Conservation (phyloP, 148 eudicot genomes). For the Persicaria tinctoria region DNA sequence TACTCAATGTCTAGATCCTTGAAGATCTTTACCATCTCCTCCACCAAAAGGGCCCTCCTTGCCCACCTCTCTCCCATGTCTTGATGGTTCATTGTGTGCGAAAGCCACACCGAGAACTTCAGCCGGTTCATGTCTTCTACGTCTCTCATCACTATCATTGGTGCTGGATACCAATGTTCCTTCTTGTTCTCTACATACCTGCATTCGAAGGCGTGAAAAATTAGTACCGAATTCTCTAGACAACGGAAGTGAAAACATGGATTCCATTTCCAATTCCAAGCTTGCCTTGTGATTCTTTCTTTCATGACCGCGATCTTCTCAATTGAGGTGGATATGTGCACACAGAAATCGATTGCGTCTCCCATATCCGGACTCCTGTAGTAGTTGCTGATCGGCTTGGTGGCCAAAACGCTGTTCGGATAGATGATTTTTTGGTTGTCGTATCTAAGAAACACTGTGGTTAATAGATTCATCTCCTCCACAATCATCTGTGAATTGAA, state of each 20-base stretch:
- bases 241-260: neutral
- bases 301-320: constrained; percentile 69
- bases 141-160: constrained; percentile 58
- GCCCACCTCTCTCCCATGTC: constrained; percentile 70
- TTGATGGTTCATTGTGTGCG: constrained; percentile 67
- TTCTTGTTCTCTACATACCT: constrained; percentile 56
- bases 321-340: constrained; percentile 59
- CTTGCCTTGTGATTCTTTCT: constrained; percentile 57
- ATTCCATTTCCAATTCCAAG: neutral
- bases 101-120: constrained; percentile 58
- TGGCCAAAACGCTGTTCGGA: constrained; percentile 71
- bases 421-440: constrained; percentile 75
- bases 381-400: constrained; percentile 65
- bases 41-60: constrained; percentile 58
- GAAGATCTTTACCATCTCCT: constrained; percentile 60
- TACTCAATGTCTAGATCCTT: constrained; percentile 64
- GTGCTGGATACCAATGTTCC: constrained; percentile 67
- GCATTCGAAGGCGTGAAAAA: constrained; percentile 14
- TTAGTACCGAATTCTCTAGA: neutral
- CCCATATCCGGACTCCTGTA: constrained; percentile 89
- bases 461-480: constrained; percentile 80
- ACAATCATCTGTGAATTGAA: constrained; percentile 58
- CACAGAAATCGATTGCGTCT: constrained; percentile 62
- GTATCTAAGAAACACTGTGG: constrained; percentile 57
- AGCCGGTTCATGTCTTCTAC: constrained; percentile 70